These are phyloP conservation scores for Sesbania bispinosa DNA, from an alignment of 306 rosid genomes.

Conservation along the genomic window DNA sequence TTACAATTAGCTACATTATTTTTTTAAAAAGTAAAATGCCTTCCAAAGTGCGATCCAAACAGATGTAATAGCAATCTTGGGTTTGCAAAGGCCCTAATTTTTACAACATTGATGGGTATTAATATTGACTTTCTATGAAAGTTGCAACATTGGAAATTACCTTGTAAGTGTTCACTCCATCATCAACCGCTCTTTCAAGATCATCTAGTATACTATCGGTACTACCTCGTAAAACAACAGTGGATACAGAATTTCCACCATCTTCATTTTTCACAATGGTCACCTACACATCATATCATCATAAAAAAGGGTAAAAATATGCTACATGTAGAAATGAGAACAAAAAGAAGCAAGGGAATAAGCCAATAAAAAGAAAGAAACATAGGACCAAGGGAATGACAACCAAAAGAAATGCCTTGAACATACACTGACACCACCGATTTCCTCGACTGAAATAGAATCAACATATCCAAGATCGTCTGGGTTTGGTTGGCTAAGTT, in stretches of 20 bases:
- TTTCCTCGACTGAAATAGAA: slow-evolving; percentile 87
- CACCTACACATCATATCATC: slow-evolving; percentile 46
- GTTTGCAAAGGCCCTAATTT: not conserved
- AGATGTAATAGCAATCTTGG: not conserved
- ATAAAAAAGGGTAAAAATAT: not conserved
- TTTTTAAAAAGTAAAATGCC: not conserved
- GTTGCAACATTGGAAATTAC: slow-evolving; percentile 36
- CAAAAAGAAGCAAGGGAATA: not conserved
- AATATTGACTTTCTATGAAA: not conserved
- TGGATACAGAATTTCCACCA: slow-evolving; percentile 80
- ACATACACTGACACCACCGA: slow-evolving; percentile 90
- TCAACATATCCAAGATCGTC: too few species aligned
- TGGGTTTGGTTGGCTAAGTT: slow-evolving; percentile 89
- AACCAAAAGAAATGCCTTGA: not conserved
- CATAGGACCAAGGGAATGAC: not conserved
- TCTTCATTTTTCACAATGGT: slow-evolving; percentile 73
- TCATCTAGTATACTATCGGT: slow-evolving; percentile 88
- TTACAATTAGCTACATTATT: not conserved
- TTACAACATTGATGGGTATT: not conserved
- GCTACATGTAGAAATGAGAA: not conserved
- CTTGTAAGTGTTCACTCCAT: slow-evolving; percentile 90
- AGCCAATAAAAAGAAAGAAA: not conserved
- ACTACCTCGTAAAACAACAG: slow-evolving; percentile 79
- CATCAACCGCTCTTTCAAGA: slow-evolving; percentile 94
- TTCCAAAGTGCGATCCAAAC: not conserved